Evolutionary conservation across 176 grass and related monocot species (phyloP).

Genomic region (Phoenix dactylifera): DNA sequence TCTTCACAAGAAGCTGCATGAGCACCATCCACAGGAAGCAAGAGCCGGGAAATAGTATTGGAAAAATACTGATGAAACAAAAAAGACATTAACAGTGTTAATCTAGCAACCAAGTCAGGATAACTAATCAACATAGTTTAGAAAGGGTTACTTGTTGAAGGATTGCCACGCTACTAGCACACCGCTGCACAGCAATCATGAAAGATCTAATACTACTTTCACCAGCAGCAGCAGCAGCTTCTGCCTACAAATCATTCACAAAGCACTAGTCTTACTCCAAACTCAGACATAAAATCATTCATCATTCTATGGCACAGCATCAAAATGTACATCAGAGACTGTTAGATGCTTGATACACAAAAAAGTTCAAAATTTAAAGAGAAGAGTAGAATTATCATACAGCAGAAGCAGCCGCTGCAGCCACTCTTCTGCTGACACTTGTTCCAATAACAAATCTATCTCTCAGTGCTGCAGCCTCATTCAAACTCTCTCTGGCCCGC

Average conservation of each 20-base stretch:
- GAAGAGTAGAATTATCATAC: constrained; percentile 37
- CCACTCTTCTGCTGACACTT: constrained; percentile 94
- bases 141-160: constrained; percentile 85
- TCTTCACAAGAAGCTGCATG: constrained; percentile 87
- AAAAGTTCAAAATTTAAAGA: constrained; percentile 3
- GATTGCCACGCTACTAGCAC: constrained; percentile 83
- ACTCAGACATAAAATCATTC: no score
- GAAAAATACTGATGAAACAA: constrained; percentile 66
- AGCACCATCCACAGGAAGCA: constrained; percentile 83
- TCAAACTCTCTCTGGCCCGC: constrained; percentile 83
- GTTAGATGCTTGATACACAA: no score
- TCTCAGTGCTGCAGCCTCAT: constrained; percentile 64
- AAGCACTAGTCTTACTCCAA: constrained; percentile 9
- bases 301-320: no score
- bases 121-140: not conserved
- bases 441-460: constrained; percentile 75
- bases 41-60: constrained; percentile 86
- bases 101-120: not conserved
- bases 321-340: no score
- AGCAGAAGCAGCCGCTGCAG: constrained; percentile 72
- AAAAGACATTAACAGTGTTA: not conserved
- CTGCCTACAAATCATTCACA: constrained; percentile 53
- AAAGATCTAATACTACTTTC: constrained; percentile 94
- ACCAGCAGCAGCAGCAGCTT: constrained; percentile 71
- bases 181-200: constrained; percentile 95